Conservation (phyloP, 768 basidiomycete genomes). For the Glaciozyma martinii region DNA sequence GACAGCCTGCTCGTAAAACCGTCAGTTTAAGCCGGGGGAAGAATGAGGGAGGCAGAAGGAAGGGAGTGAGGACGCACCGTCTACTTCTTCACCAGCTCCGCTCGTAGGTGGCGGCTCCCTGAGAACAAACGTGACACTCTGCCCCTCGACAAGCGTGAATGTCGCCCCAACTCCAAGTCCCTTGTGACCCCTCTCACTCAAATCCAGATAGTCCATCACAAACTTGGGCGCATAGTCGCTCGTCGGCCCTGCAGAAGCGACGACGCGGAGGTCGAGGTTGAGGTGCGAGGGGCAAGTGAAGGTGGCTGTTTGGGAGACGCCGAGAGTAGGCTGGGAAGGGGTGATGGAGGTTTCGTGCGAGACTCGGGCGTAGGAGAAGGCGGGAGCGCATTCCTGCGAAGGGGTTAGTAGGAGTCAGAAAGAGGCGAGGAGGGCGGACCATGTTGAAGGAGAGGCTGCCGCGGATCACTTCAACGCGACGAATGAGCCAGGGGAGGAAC, state of each 20-base stretch:
- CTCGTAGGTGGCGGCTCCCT: slow-evolving; percentile 51
- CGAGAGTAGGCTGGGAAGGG: slow-evolving; percentile 34
- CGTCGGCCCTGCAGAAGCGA: slow-evolving; percentile 53
- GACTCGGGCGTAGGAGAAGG: slow-evolving; percentile 86
- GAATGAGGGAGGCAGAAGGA: not conserved
- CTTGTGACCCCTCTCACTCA: slow-evolving; percentile 55
- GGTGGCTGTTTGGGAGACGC: slow-evolving; percentile 50
- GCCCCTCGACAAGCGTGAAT: slow-evolving; percentile 67
- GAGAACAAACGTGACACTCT: slow-evolving; percentile 80
- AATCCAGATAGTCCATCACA: slow-evolving; percentile 54
- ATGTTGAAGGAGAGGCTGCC: slow-evolving; percentile 68
- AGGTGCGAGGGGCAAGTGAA: slow-evolving; percentile 49
- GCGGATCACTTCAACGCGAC: slow-evolving; percentile 73
- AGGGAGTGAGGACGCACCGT: not conserved
- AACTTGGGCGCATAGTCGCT: slow-evolving; percentile 48
- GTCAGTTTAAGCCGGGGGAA: not conserved
- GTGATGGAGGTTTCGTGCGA: slow-evolving; percentile 58
- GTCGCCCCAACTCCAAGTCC: slow-evolving; percentile 55
- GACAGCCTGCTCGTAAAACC: not conserved
- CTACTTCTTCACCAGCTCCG: slow-evolving; percentile 3
- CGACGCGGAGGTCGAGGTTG: slow-evolving; percentile 66
- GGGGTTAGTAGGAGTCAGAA: too few relatives aligned
- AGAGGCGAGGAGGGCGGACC: too few relatives aligned
- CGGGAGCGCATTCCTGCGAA: slow-evolving; percentile 69
- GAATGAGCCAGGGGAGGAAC: slow-evolving; percentile 71